Evolutionary conservation across 176 grass and related monocot species (phyloP).

Genomic region (Bolboschoenus planiculmis): DNA sequence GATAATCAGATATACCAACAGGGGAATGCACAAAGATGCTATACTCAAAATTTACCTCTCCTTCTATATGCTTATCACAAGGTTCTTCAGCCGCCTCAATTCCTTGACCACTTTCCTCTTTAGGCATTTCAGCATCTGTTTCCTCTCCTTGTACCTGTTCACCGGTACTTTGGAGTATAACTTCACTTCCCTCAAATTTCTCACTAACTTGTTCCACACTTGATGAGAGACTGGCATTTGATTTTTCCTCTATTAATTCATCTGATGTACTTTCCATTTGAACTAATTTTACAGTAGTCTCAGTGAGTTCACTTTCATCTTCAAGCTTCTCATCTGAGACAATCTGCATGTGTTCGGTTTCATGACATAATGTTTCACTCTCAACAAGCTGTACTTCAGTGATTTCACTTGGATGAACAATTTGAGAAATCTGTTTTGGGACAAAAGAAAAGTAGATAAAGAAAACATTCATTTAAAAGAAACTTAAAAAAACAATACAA

Average conservation of each 20-base stretch:
- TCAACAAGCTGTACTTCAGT: not conserved
- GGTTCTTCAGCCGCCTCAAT: not conserved
- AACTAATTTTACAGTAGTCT: not conserved
- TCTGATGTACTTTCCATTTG: not conserved
- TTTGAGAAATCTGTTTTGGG: slow-evolving; percentile 7
- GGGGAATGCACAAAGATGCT: not conserved
- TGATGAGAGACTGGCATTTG: not conserved
- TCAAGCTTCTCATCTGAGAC: not conserved
- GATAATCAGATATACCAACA: not conserved
- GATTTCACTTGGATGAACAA: not conserved
- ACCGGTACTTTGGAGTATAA: not conserved
- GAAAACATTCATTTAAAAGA: not conserved
- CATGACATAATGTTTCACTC: not conserved
- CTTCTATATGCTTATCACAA: slow-evolving; percentile 11
- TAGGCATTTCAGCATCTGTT: not conserved
- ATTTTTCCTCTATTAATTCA: not conserved
- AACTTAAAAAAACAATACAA: not conserved
- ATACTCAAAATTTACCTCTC: not conserved
- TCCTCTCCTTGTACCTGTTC: not conserved
- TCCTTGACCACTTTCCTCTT: not conserved
- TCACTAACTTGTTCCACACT: not conserved
- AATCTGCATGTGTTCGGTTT: not conserved
- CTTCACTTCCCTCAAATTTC: not conserved
- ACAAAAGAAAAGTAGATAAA: not conserved
- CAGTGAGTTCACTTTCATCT: not conserved